phyloP scores from a whole-genome alignment of 2,329 filamentous ascomycete genomes.

The Paradendryphiella salina region DNA sequence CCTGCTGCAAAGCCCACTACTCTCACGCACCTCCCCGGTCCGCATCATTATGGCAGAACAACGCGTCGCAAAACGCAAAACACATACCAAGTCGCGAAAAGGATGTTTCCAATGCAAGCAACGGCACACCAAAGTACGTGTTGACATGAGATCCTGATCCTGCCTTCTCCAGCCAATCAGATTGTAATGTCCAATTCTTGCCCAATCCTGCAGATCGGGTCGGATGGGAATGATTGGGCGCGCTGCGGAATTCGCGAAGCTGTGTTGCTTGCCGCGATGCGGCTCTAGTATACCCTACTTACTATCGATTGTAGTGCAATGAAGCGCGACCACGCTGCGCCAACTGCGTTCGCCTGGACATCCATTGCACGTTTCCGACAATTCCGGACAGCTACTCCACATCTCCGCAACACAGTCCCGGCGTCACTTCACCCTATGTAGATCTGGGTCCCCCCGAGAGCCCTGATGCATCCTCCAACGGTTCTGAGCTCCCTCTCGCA shows the following conservation, averaged over 20 bases:
- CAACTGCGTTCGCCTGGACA: slow-evolving; percentile 38
- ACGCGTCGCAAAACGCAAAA: slow-evolving; percentile 36
- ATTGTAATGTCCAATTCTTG: not conserved
- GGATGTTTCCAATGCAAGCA: slow-evolving; percentile 41
- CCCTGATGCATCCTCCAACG: slow-evolving; percentile 9
- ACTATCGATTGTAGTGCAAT: slow-evolving; percentile 31
- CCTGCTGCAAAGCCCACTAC: slow-evolving; percentile 3
- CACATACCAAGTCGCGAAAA: slow-evolving; percentile 39
- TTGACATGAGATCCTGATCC: not conserved
- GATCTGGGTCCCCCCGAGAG: slow-evolving; percentile 8
- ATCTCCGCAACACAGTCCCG: slow-evolving; percentile 23
- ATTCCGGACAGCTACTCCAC: slow-evolving; percentile 22
- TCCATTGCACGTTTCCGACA: slow-evolving; percentile 36
- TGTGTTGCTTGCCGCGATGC: not conserved
- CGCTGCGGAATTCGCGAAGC: not conserved
- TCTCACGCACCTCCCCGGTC: not conserved
- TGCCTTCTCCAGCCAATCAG: slow-evolving; percentile 13
- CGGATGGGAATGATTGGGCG: not conserved
- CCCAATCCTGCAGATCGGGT: not conserved
- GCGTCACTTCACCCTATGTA: slow-evolving; percentile 13
- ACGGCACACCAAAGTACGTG: slow-evolving; percentile 38
- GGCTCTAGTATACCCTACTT: not conserved
- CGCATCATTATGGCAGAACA: slow-evolving; percentile 19
- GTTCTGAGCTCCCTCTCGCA: slow-evolving; percentile 29
- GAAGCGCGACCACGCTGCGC: slow-evolving; percentile 37